Conservation (phyloP, 805 yeast species). For the Candida palmyrensis region DNA sequence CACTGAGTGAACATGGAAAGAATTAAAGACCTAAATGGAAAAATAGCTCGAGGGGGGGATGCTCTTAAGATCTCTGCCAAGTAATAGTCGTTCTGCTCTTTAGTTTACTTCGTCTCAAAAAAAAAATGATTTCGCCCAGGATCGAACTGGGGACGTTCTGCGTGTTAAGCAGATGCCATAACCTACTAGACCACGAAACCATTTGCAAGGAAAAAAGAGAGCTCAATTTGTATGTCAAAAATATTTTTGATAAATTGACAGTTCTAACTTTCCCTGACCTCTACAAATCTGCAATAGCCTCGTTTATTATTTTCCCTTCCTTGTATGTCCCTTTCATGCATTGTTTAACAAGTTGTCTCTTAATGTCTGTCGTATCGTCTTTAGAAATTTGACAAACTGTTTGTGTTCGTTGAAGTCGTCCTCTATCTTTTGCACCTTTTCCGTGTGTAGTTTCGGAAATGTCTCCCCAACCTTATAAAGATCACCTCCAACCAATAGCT, state of each 20-base stretch:
- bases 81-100: no score
- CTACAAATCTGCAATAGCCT: background rate
- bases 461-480: constrained; percentile 32
- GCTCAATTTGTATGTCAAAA: background rate
- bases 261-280: background rate
- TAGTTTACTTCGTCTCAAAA: no score
- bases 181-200: constrained; percentile 33
- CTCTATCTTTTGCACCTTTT: constrained; percentile 11
- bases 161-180: constrained; percentile 99
- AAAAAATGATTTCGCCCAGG: constrained; percentile 96
- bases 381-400: constrained; percentile 22
- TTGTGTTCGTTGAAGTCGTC: constrained; percentile 20
- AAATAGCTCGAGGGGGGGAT: no score
- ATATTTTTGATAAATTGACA: background rate
- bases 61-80: no score
- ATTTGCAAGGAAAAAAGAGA: constrained; percentile 2
- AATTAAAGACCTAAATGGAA: no score
- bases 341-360: background rate
- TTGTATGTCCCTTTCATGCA: background rate
- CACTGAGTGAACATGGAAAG: no score
- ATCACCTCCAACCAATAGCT: constrained; percentile 41
- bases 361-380: constrained; percentile 9
- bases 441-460: constrained; percentile 31
- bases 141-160: constrained; percentile 99
- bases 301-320: background rate